A percentile compares a stretch with the other conserved stretches of the same genome.
Conservation (phyloP, 352 stramenopile species). For the Aphanomyces cochlioides region DNA sequence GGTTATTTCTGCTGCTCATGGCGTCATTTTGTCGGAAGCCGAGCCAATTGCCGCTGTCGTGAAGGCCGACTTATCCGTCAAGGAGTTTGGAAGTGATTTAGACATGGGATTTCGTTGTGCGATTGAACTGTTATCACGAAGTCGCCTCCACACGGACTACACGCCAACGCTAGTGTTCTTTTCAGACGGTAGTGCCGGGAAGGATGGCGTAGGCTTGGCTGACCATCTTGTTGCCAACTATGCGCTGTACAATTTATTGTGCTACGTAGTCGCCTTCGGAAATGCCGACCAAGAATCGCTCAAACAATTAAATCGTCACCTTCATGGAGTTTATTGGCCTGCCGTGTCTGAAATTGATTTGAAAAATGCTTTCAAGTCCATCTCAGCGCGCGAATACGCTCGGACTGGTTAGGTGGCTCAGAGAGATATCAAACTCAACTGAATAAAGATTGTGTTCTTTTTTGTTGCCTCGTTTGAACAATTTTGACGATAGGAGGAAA, state of each 20-base stretch:
- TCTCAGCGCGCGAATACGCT: conserved; percentile 35
- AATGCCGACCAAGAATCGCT: conserved; percentile 54
- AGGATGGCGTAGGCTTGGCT: conserved; percentile 49
- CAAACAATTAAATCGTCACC: conserved; percentile 46
- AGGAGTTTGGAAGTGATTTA: conserved; percentile 52
- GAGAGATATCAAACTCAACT: too few relatives aligned
- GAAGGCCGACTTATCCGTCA: conserved; percentile 36
- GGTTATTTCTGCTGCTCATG: conserved; percentile 54
- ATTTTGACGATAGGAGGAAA: too few relatives aligned
- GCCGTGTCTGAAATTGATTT: conserved; percentile 61
- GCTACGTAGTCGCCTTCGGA: conserved; percentile 70
- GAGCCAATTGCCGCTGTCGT: conserved; percentile 48
- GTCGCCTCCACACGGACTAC: conserved; percentile 37
- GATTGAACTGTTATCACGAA: conserved; percentile 66
- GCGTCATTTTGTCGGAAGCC: conserved; percentile 51
- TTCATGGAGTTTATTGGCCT: conserved; percentile 61
- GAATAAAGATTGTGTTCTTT: too few relatives aligned
- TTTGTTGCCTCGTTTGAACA: too few relatives aligned
- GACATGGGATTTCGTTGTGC: conserved; percentile 47
- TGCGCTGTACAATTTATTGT: conserved; percentile 20
- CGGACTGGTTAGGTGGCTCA: too few relatives aligned
- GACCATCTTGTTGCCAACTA: conserved; percentile 52
- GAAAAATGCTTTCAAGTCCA: conserved; percentile 66
- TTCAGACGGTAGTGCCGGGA: conserved; percentile 57
- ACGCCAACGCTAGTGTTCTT: conserved; percentile 76